These are phyloP conservation scores for Sugiyamaella mastotermitis DNA, from an alignment of 805 yeast species.

Conservation along the genomic window DNA sequence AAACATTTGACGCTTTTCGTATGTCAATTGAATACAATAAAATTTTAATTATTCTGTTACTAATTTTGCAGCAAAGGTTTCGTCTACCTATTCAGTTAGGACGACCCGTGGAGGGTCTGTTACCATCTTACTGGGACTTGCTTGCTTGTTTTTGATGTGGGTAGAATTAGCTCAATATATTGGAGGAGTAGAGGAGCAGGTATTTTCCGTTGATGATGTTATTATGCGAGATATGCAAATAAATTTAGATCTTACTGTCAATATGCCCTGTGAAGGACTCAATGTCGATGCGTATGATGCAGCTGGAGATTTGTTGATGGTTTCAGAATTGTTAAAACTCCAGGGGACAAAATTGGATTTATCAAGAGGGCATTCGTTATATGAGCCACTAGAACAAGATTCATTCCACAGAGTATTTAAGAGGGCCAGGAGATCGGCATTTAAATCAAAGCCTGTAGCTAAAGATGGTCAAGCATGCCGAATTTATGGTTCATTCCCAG, in stretches of 20 bases:
- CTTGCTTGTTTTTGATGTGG: slow-evolving; percentile 67
- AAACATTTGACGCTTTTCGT: slow-evolving; percentile 65
- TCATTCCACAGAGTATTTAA: slow-evolving; percentile 17
- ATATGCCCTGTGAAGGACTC: slow-evolving; percentile 74
- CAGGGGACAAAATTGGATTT: slow-evolving; percentile 43
- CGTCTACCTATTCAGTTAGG: slow-evolving; percentile 62
- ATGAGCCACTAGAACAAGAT: slow-evolving; percentile 10
- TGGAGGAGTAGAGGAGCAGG: slow-evolving; percentile 76
- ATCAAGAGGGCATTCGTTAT: slow-evolving; percentile 5
- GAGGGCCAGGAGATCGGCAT: slow-evolving; percentile 16
- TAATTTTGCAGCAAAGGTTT: slow-evolving; percentile 55
- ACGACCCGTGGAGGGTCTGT: slow-evolving; percentile 74
- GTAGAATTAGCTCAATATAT: slow-evolving; percentile 77
- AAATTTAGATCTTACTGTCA: slow-evolving; percentile 74
- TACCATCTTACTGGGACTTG: slow-evolving; percentile 56
- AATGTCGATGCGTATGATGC: slow-evolving; percentile 72
- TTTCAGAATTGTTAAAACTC: slow-evolving; percentile 66
- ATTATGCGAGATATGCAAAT: slow-evolving; percentile 55
- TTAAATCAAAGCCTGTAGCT: slow-evolving; percentile 7
- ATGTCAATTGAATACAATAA: slow-evolving; percentile 31
- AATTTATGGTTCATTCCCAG: slow-evolving; percentile 41
- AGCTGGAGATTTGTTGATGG: slow-evolving; percentile 72
- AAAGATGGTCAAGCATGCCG: slow-evolving; percentile 19
- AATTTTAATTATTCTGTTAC: slow-evolving; percentile 10
- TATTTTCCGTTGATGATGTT: slow-evolving; percentile 64